Evolutionary conservation across 192 early-diverging fungal species (phyloP).

Genomic region (Backusella westeae): DNA sequence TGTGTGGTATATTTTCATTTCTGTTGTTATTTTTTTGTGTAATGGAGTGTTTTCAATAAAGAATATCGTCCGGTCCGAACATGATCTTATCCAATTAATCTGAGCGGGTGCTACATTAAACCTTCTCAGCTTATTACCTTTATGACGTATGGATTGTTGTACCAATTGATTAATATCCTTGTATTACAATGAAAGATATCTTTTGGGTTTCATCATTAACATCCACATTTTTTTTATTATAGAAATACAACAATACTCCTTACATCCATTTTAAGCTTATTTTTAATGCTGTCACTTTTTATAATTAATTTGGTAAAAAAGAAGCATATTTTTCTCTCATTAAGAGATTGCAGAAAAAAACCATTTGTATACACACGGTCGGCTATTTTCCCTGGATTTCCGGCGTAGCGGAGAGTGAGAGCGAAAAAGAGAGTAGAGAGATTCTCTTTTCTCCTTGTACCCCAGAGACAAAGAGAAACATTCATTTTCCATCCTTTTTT

Average conservation of each 20-base stretch:
- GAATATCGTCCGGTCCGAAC: not conserved
- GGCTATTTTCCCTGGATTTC: not conserved
- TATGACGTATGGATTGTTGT: not conserved
- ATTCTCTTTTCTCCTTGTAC: not conserved
- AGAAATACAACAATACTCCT: not conserved
- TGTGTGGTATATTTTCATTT: not conserved
- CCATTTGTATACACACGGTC: not conserved
- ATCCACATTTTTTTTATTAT: not conserved
- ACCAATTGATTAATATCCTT: slow-evolving; percentile 4
- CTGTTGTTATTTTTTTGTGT: not conserved
- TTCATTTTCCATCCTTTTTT: not conserved
- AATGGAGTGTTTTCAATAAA: not conserved
- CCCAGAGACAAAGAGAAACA: not conserved
- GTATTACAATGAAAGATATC: not conserved
- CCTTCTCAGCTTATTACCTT: not conserved
- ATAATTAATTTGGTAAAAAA: not conserved
- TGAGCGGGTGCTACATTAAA: not conserved
- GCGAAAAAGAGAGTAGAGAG: not conserved
- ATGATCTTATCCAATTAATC: not conserved
- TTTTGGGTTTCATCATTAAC: not conserved
- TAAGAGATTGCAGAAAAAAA: not conserved
- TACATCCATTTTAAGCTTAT: not conserved
- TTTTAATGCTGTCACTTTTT: not conserved
- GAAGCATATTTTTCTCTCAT: not conserved
- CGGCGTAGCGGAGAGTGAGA: not conserved